phyloP scores from a whole-genome alignment of 2,329 filamentous ascomycete species.

The Ophiosphaerella herpotricha region DNA sequence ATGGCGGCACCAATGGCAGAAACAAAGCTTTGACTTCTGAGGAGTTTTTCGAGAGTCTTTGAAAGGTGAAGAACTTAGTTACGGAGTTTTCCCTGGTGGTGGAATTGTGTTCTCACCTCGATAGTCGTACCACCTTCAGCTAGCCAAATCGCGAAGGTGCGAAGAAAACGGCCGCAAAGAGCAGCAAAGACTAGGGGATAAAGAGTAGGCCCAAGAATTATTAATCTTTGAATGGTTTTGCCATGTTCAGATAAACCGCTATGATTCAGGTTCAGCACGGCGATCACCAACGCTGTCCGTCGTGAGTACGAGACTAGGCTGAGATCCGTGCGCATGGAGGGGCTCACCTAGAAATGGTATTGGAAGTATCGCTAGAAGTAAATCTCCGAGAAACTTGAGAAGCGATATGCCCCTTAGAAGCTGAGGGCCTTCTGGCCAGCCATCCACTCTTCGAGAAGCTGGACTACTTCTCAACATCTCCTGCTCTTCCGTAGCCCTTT shows the following conservation, averaged over 20 bases:
- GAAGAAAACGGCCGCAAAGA: slow-evolving; percentile 4
- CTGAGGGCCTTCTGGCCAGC: not conserved
- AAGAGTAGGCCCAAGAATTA: slow-evolving; percentile 8
- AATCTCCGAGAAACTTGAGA: slow-evolving; percentile 1
- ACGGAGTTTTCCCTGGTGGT: not conserved
- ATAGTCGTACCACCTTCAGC: slow-evolving; percentile 6
- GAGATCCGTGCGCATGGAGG: not conserved
- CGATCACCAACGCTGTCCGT: slow-evolving; percentile 1
- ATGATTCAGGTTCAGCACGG: not conserved
- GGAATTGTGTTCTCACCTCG: not conserved
- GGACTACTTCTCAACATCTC: not conserved
- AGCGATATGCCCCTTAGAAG: not conserved
- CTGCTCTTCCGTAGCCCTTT: not conserved
- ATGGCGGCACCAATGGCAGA: slow-evolving; percentile 5
- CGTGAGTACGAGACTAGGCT: not conserved
- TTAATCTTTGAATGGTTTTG: slow-evolving; percentile 1
- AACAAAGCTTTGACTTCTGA: slow-evolving; percentile 13
- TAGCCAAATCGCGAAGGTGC: slow-evolving; percentile 1
- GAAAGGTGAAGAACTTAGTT: not conserved
- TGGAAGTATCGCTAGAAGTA: slow-evolving; percentile 1
- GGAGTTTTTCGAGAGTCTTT: slow-evolving; percentile 9
- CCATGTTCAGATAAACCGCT: slow-evolving; percentile 1
- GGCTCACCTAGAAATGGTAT: slow-evolving; percentile 6
- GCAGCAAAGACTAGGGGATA: slow-evolving; percentile 10
- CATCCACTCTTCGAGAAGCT: not conserved